Evolutionary conservation across 352 stramenopile species (phyloP).

Genomic region (Phytophthora nicotianae): DNA sequence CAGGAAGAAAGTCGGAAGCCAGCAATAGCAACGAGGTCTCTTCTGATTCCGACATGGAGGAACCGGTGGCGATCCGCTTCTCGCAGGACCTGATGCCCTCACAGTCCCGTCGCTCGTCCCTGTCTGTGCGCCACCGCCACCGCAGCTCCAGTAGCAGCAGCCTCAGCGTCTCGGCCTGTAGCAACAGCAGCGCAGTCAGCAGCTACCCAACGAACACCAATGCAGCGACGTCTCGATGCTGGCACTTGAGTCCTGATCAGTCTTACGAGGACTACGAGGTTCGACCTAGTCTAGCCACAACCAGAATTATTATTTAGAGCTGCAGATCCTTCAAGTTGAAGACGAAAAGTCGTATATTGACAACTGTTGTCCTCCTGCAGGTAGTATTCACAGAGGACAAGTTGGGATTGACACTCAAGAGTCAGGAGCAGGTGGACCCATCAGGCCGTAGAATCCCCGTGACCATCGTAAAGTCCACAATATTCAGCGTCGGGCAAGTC

Average conservation of each 20-base stretch:
- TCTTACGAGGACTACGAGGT: constrained; percentile 49
- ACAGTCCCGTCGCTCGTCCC: constrained; percentile 23
- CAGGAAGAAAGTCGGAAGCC: constrained; percentile 6
- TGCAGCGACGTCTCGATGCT: constrained; percentile 4
- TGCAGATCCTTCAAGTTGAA: constrained; percentile 1
- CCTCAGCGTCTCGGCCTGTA: constrained; percentile 45
- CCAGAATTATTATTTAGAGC: background rate
- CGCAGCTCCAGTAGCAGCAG: constrained; percentile 40
- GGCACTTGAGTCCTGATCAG: constrained; percentile 33
- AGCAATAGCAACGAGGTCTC: constrained; percentile 11
- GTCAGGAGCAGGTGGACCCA: constrained; percentile 33
- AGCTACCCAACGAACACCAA: constrained; percentile 26
- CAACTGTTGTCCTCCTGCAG: constrained; percentile 24
- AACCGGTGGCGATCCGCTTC: constrained; percentile 20
- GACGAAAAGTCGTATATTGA: constrained; percentile 16
- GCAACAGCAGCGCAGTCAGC: constrained; percentile 34
- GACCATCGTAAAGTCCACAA: constrained; percentile 64
- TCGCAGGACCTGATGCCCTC: constrained; percentile 14
- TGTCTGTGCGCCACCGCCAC: constrained; percentile 22
- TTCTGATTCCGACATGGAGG: constrained; percentile 26
- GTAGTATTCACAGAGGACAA: constrained; percentile 66
- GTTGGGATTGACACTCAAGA: constrained; percentile 60
- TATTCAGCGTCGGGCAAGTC: constrained; percentile 49
- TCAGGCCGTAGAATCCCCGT: constrained; percentile 30
- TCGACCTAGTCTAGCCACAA: background rate